Evolutionary conservation across 257 asterid species (phyloP).

Genomic region (Ocimum tenuiflorum): DNA sequence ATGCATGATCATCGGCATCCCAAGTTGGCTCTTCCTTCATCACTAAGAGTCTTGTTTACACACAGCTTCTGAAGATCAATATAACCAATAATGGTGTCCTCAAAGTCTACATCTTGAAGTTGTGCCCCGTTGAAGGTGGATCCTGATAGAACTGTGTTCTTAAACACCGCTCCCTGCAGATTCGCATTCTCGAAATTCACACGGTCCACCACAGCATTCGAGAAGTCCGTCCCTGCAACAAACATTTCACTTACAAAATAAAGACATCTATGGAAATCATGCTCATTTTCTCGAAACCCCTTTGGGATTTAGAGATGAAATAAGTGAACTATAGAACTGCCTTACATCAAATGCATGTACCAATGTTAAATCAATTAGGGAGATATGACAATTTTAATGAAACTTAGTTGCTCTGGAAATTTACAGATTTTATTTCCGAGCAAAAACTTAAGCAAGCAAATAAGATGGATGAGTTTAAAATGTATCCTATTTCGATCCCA

Average conservation of each 20-base stretch:
- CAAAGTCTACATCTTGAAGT: constrained; percentile 72
- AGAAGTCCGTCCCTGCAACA: constrained; percentile 65
- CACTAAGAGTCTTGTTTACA: constrained; percentile 54
- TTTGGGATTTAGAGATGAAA: neutral
- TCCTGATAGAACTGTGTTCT: constrained; percentile 79
- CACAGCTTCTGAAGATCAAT: constrained; percentile 88
- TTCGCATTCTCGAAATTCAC: constrained; percentile 78
- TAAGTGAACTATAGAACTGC: neutral
- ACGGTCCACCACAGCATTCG: constrained; percentile 92
- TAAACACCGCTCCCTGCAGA: constrained; percentile 73
- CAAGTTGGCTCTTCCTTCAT: constrained; percentile 59
- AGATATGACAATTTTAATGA: no score
- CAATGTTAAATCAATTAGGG: no score
- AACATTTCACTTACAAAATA: no score
- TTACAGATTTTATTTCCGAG: neutral
- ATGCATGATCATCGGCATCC: constrained; percentile 68
- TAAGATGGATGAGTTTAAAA: neutral
- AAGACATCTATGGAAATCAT: no score
- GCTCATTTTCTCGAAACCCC: no score
- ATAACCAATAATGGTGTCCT: constrained; percentile 86
- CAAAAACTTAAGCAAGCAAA: neutral
- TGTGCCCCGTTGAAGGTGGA: constrained; percentile 74
- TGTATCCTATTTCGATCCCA: neutral
- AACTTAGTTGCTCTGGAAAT: no score
- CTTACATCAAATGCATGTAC: no score